Conservation (phyloP, 1,284 basidiomycete genomes). For the Cutaneotrichosporon daszewskae region DNA sequence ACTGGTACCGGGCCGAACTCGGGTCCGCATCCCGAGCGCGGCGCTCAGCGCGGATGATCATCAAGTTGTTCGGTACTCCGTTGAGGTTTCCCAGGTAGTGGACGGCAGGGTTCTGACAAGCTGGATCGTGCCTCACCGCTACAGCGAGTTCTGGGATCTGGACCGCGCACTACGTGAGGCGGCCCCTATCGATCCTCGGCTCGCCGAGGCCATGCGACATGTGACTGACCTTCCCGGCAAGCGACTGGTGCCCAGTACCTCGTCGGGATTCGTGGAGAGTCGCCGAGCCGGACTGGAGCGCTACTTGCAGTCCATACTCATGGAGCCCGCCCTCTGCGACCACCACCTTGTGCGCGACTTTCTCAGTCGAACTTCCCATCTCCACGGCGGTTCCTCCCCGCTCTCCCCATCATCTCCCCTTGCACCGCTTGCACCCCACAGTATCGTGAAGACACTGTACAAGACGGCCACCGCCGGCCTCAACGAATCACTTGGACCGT, state of each 20-base stretch:
- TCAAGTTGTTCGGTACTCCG: slow-evolving; percentile 83
- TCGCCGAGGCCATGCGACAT: slow-evolving; percentile 2
- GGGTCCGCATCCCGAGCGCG: slow-evolving; percentile 69
- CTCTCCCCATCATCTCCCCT: slow-evolving; percentile 41
- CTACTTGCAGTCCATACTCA: slow-evolving; percentile 74
- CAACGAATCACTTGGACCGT: slow-evolving; percentile 61
- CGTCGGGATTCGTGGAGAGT: slow-evolving; percentile 71
- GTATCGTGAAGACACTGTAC: slow-evolving; percentile 73
- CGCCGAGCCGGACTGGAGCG: slow-evolving; percentile 73
- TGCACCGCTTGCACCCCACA: slow-evolving; percentile 54
- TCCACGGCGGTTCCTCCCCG: slow-evolving; percentile 43
- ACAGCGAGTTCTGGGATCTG: slow-evolving; percentile 88
- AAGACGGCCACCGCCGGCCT: slow-evolving; percentile 66
- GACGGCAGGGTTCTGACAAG: slow-evolving; percentile 71
- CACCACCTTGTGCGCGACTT: slow-evolving; percentile 77
- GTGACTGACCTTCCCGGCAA: slow-evolving; percentile 75
- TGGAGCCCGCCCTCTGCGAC: slow-evolving; percentile 70
- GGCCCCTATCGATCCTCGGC: background rate
- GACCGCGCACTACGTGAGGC: slow-evolving; percentile 62
- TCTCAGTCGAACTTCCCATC: too few species aligned
- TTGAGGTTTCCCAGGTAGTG: slow-evolving; percentile 82
- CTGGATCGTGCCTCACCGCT: slow-evolving; percentile 86
- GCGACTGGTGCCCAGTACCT: slow-evolving; percentile 72
- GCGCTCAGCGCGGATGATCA: slow-evolving; percentile 68
- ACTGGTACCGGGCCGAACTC: slow-evolving; percentile 70